Base-by-base conservation (phyloP, 441 rosid genomes). In the Pelargonium fulgidum region DNA sequence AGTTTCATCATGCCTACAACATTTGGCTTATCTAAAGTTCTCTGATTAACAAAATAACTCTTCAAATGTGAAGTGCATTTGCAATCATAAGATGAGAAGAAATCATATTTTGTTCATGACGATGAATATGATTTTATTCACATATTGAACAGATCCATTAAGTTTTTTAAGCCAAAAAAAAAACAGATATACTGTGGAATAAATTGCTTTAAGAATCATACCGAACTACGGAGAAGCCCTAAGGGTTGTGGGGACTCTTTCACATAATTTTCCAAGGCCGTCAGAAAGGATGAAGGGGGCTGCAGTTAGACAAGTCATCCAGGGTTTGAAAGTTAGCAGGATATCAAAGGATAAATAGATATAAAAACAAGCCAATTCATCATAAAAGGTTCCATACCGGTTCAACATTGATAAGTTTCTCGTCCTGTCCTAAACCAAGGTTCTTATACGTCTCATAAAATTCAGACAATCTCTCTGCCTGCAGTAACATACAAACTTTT, bases 211-310 rank as follows among this genome's bases (percentile, higher is more conserved):
- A 54, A 47, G 22, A 65, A 52, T 70, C 76, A 71, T 75, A 65
- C 81, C 36, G 68, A 67, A 68, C 62, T 56, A 67, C 67, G n/a
- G 16, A 64, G 71, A 71, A 24, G 64, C 17, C 58, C 16, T 26
- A 69, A 29, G 56, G 52, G 33, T 47, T 64, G 68, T 10, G 88
- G 83, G 50, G 85, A 77, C 6, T 80, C 80, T 52, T 71, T 70
- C 8, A 80, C 78, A 12, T 85, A 76, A 24, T 80, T 85, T 77
- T 85, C 91, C 91, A 86, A 83, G 36, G 84, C 72, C 58, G 75
- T 33, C 63, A 81, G 14, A 70, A 86, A 83, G 62, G 85, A 75
- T 17, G 72, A 76, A 2, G 87, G 85, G 12, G 81, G 84, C 91
- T 85, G 81, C 76, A 75, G 58, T 56, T 47, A 45, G 17, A 64